A percentile compares a stretch with the other conserved stretches of the same genome.
phyloP scores from a whole-genome alignment of 23 red algal species.

The Agarophyton chilense region DNA sequence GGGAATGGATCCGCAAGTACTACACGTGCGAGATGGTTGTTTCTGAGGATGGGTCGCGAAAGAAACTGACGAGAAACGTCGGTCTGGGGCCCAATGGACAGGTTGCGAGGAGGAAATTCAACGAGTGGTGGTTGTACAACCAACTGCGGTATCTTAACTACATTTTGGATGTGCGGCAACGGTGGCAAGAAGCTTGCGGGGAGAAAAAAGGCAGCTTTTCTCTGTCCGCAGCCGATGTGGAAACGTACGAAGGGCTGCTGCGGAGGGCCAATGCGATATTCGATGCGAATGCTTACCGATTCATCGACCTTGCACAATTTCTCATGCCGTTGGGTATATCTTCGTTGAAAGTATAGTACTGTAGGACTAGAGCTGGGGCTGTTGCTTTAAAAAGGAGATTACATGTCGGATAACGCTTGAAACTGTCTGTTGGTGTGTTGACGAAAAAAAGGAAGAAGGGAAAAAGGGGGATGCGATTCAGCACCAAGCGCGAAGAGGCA shows the following conservation, averaged over 20 bases:
- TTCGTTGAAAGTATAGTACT: neutral
- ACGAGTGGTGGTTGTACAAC: conserved; percentile 77
- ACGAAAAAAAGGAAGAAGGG: too few relatives aligned
- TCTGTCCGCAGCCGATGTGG: conserved; percentile 28
- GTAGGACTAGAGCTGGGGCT: neutral
- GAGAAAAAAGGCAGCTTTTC: neutral
- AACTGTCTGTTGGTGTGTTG: too few relatives aligned
- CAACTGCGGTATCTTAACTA: conserved; percentile 72
- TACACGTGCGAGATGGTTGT: conserved; percentile 51
- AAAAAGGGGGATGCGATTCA: neutral
- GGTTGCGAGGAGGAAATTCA: conserved; percentile 51
- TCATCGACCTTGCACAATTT: conserved; percentile 50
- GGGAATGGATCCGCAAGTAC: conserved; percentile 62
- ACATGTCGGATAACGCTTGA: too few relatives aligned
- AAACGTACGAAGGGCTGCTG: conserved; percentile 36
- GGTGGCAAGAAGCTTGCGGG: conserved; percentile 27
- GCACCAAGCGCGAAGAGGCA: neutral
- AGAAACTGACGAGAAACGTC: conserved; percentile 17
- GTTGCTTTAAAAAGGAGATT: too few relatives aligned
- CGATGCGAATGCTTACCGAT: conserved; percentile 70
- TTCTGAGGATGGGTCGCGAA: conserved; percentile 42
- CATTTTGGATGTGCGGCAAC: conserved; percentile 32
- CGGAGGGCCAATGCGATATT: conserved; percentile 17
- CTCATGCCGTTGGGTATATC: conserved; percentile 35
- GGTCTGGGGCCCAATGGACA: conserved; percentile 11